phyloP scores from a whole-genome alignment of 2,329 filamentous ascomycete species.

The Hymenoscyphus linearis region DNA sequence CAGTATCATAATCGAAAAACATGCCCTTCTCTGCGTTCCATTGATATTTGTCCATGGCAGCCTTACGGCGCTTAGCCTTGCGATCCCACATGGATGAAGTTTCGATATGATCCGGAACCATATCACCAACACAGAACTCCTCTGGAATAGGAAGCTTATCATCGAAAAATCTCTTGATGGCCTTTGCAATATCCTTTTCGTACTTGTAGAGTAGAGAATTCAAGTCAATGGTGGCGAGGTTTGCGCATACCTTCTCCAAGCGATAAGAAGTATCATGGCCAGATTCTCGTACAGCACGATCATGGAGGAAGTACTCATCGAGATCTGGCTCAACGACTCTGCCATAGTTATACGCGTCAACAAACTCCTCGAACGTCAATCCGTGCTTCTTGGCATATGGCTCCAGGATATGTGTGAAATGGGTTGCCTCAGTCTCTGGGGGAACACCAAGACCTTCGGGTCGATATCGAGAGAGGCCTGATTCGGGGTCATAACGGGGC shows the following conservation, averaged over 20 bases:
- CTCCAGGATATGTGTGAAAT: constrained; percentile 43
- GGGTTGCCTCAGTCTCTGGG: constrained; percentile 50
- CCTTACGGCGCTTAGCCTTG: constrained; percentile 75
- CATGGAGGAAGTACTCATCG: constrained; percentile 93
- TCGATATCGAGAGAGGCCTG: constrained; percentile 47
- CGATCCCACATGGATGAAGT: constrained; percentile 88
- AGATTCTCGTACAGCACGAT: constrained; percentile 91
- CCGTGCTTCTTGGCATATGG: constrained; percentile 51
- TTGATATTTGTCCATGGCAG: constrained; percentile 83
- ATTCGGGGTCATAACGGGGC: constrained; percentile 44
- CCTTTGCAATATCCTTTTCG: constrained; percentile 84
- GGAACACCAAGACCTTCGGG: constrained; percentile 49
- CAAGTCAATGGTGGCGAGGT: constrained; percentile 88
- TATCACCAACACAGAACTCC: constrained; percentile 70
- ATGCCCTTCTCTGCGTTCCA: constrained; percentile 91
- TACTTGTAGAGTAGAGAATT: constrained; percentile 97
- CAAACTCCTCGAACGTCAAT: constrained; percentile 79
- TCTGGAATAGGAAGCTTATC: constrained; percentile 77
- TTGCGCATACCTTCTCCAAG: constrained; percentile 78
- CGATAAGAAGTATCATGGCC: constrained; percentile 96
- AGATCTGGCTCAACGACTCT: constrained; percentile 77
- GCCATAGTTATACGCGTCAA: constrained; percentile 78
- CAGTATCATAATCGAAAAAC: constrained; percentile 97
- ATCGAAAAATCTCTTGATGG: constrained; percentile 77
- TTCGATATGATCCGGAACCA: constrained; percentile 65